These are phyloP conservation scores for Pyrenophora seminiperda DNA, from an alignment of 2,329 filamentous ascomycete genomes.

Conservation along the genomic window DNA sequence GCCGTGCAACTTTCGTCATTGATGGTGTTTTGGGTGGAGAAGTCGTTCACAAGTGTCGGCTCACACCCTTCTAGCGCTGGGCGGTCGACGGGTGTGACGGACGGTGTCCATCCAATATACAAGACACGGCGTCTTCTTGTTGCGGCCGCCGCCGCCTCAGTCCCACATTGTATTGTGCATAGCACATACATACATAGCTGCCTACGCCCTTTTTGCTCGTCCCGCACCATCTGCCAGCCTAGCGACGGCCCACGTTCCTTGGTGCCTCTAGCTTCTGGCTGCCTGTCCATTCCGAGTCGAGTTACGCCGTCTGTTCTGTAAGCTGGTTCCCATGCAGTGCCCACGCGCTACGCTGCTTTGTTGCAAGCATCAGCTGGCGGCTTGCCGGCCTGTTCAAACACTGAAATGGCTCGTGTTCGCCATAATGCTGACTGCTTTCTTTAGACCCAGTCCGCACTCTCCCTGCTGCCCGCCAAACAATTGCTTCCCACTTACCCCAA, in stretches of 20 bases:
- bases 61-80: constrained; percentile 30
- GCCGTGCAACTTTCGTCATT: constrained; percentile 33
- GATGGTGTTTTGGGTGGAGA: constrained; percentile 23
- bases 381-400: constrained; percentile 7
- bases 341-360: constrained; percentile 25
- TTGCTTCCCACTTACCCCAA: background rate
- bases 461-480: too few species aligned
- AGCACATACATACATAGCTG: background rate
- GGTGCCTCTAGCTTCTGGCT: constrained; percentile 3
- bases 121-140: constrained; percentile 11
- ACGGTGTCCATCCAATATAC: constrained; percentile 17
- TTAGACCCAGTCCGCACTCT: constrained; percentile 15
- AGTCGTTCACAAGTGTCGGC: constrained; percentile 19
- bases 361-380: constrained; percentile 28
- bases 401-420: constrained; percentile 25
- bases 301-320: too few species aligned
- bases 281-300: constrained; percentile 1
- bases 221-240: background rate
- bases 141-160: background rate
- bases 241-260: background rate
- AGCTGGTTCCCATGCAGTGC: constrained; percentile 23
- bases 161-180: background rate
- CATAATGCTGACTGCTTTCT: background rate
- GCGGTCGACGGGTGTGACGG: constrained; percentile 27
- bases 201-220: background rate